phyloP scores from a whole-genome alignment of 805 yeast genomes.

The Vanderwaltozyma yarrowii region DNA sequence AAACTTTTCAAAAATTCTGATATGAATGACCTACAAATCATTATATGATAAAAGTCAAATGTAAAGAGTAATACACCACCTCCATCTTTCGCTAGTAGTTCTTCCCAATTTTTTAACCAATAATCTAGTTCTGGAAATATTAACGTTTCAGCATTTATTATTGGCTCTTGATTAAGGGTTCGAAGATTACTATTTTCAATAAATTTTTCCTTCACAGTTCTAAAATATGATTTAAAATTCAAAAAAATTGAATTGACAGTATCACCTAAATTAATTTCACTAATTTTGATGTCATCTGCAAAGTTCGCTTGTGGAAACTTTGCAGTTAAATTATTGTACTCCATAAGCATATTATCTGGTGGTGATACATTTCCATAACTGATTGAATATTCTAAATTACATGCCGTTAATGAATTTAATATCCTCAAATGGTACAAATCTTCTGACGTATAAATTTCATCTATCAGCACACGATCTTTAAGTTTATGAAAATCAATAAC shows the following conservation, averaged over 20 bases:
- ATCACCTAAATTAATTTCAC: slow-evolving; percentile 37
- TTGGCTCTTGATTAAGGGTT: background rate
- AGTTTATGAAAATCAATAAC: slow-evolving; percentile 38
- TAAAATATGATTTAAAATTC: slow-evolving; percentile 21
- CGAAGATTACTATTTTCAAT: background rate
- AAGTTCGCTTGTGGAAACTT: slow-evolving; percentile 40
- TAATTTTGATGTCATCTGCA: slow-evolving; percentile 46
- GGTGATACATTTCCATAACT: slow-evolving; percentile 34
- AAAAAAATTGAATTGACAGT: slow-evolving; percentile 22
- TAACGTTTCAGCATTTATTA: slow-evolving; percentile 4
- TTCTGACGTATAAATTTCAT: slow-evolving; percentile 22
- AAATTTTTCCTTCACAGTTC: slow-evolving; percentile 3
- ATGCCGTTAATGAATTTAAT: slow-evolving; percentile 41
- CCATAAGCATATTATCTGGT: slow-evolving; percentile 21
- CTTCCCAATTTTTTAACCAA: slow-evolving; percentile 40
- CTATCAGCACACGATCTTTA: slow-evolving; percentile 27
- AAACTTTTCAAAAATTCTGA: slow-evolving; percentile 22
- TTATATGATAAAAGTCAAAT: slow-evolving; percentile 38
- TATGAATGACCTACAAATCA: slow-evolving; percentile 31
- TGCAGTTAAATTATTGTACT: slow-evolving; percentile 35
- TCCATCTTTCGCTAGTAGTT: slow-evolving; percentile 37
- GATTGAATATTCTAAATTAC: slow-evolving; percentile 41
- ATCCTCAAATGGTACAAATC: slow-evolving; percentile 47
- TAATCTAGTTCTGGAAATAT: slow-evolving; percentile 31
- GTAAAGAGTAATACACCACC: slow-evolving; percentile 40